These are phyloP conservation scores for Camellia japonica DNA, from an alignment of 148 eudicot species.

Conservation along the genomic window DNA sequence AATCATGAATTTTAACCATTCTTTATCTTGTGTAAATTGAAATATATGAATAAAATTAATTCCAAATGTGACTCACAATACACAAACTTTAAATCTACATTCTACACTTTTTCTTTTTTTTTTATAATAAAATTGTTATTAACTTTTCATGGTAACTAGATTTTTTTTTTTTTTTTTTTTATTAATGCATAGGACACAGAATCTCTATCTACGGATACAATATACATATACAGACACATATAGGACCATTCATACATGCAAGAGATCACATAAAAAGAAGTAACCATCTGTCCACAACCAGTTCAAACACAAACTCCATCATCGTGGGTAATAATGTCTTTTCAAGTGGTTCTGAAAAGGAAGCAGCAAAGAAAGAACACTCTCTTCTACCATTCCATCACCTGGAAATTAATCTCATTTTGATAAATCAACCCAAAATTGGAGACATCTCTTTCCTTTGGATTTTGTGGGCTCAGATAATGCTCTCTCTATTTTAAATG, in stretches of 20 bases:
- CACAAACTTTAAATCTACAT: no score
- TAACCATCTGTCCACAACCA: background rate
- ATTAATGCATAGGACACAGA: background rate
- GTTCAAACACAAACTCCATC: background rate
- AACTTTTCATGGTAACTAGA: no score
- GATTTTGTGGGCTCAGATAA: slow-evolving; percentile 61
- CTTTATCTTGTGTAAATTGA: background rate
- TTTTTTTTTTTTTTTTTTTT: no score
- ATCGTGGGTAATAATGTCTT: background rate
- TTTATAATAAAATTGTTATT: no score
- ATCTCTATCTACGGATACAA: background rate
- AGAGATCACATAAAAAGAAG: background rate
- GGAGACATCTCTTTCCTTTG: slow-evolving; percentile 34
- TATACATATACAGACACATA: background rate
- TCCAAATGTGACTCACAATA: no score
- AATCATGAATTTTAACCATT: background rate
- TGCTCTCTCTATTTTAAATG: background rate
- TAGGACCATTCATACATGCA: background rate
- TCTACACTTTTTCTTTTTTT: no score
- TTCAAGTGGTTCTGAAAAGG: background rate
- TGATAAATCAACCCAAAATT: slow-evolving; percentile 11
- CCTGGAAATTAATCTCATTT: background rate
- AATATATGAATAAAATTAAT: no score
- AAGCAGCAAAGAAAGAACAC: background rate
- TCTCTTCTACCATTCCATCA: background rate